Conservation (phyloP, 805 yeast species). For the Monosporozyma unispora region DNA sequence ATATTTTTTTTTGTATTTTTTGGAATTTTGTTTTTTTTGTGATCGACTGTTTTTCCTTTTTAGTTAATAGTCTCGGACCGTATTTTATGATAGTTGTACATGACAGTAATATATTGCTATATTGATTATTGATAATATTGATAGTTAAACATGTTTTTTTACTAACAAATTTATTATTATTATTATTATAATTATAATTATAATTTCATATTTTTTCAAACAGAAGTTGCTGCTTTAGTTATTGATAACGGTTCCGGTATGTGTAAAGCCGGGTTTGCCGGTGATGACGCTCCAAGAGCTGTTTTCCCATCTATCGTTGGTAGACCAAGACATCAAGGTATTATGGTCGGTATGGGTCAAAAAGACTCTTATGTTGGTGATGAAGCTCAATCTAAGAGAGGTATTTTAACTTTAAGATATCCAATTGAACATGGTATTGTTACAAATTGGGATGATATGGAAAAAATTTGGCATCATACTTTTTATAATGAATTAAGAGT, state of each 20-base stretch:
- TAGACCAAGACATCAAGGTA: constrained; percentile 99
- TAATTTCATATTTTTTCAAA: not conserved
- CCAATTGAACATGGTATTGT: constrained; percentile 99
- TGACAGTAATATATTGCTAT: no score
- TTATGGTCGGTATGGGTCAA: constrained; percentile 99
- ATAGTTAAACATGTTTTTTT: not conserved
- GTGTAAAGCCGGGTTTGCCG: constrained; percentile 99
- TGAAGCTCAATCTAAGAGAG: constrained; percentile 99
- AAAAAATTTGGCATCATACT: constrained; percentile 99
- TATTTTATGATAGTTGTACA: no score
- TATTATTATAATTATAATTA: not conserved
- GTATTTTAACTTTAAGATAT: constrained; percentile 96
- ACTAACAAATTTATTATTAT: not conserved
- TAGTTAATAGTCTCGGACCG: not conserved
- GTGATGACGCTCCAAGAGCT: constrained; percentile 99
- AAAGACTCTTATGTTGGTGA: constrained; percentile 99
- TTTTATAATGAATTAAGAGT: constrained; percentile 99
- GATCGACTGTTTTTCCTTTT: not conserved
- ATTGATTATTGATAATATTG: no score
- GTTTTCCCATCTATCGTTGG: constrained; percentile 99
- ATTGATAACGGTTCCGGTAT: constrained; percentile 99
- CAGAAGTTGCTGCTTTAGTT: constrained; percentile 47
- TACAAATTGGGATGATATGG: constrained; percentile 99
- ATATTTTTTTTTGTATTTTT: not conserved
- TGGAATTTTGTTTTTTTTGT: not conserved